These are phyloP conservation scores for Cucurbita maxima DNA, from an alignment of 306 rosid species.

Conservation along the genomic window DNA sequence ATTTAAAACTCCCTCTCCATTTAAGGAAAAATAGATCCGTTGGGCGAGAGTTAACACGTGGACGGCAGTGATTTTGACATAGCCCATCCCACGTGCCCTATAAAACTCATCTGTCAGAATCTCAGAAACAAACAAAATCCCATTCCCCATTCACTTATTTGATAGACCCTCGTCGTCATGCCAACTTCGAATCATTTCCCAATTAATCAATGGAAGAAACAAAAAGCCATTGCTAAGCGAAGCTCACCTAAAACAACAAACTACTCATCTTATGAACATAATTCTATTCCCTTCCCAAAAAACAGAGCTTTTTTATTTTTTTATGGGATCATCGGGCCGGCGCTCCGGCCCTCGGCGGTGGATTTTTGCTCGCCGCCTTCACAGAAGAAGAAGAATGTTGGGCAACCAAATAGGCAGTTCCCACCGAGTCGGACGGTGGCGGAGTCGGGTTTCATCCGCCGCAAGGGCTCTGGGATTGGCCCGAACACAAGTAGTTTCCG, in stretches of 20 bases:
- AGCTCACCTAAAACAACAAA: background rate
- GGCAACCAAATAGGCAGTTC: constrained; percentile 64
- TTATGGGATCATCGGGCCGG: constrained; percentile 33
- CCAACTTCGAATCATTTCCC: background rate
- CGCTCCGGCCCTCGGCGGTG: constrained; percentile 21
- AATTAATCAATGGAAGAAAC: background rate
- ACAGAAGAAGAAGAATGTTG: constrained; percentile 52
- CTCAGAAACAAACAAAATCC: background rate
- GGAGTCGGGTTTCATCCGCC: constrained; percentile 38
- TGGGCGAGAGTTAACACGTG: background rate
- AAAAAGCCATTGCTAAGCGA: no score
- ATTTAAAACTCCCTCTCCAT: background rate
- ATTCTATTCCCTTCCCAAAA: background rate
- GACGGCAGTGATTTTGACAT: background rate
- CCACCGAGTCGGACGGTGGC: constrained; percentile 44
- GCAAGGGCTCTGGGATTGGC: constrained; percentile 42
- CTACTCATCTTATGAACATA: background rate
- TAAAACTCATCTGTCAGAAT: background rate
- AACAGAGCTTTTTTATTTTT: background rate
- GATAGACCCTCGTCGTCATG: background rate
- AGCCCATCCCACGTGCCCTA: background rate
- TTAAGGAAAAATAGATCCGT: background rate
- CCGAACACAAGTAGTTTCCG: constrained; percentile 58
- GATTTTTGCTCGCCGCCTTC: constrained; percentile 67
- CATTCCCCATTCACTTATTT: background rate